A percentile compares a stretch with the other conserved stretches of the same genome.
phyloP scores from a whole-genome alignment of 2,329 filamentous ascomycete genomes.

The Capronia epimyces region DNA sequence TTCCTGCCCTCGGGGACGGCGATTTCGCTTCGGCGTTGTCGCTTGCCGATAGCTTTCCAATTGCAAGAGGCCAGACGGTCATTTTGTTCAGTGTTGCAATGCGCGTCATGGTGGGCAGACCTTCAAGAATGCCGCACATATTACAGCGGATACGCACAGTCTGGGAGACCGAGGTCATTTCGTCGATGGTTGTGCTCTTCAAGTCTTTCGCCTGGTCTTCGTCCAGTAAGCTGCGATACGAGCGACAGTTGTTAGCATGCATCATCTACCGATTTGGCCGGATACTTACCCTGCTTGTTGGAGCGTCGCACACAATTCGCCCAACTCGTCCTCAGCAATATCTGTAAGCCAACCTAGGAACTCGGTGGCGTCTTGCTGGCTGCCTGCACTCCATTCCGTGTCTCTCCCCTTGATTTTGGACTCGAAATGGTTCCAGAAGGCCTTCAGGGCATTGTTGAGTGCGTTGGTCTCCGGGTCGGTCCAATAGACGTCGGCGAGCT shows the following conservation, averaged over 20 bases:
- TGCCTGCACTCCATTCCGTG: not conserved
- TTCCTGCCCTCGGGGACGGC: no score
- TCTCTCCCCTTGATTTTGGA: not conserved
- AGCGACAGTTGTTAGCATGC: not conserved
- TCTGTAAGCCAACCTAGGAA: not conserved
- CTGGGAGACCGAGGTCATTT: not conserved
- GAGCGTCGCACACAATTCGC: not conserved
- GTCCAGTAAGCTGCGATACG: not conserved
- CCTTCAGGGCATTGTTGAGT: not conserved
- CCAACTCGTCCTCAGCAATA: not conserved
- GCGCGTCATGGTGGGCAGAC: not conserved
- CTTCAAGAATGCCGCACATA: not conserved
- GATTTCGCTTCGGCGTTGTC: no score
- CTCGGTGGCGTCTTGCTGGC: slow-evolving; percentile 7
- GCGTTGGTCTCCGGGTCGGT: not conserved
- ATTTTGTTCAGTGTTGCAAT: not conserved
- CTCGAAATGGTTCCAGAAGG: slow-evolving; percentile 10
- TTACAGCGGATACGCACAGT: not conserved
- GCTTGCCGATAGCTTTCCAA: not conserved
- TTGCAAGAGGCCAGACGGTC: not conserved
- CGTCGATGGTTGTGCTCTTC: not conserved
- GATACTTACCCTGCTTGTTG: not conserved
- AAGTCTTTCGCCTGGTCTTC: not conserved
- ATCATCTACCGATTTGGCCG: not conserved
- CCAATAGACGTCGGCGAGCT: slow-evolving; percentile 8